A percentile compares a stretch with the other conserved stretches of the same genome.
These are phyloP conservation scores for Asterochloris erici DNA, from an alignment of 139 green algal genomes.

Conservation along the genomic window DNA sequence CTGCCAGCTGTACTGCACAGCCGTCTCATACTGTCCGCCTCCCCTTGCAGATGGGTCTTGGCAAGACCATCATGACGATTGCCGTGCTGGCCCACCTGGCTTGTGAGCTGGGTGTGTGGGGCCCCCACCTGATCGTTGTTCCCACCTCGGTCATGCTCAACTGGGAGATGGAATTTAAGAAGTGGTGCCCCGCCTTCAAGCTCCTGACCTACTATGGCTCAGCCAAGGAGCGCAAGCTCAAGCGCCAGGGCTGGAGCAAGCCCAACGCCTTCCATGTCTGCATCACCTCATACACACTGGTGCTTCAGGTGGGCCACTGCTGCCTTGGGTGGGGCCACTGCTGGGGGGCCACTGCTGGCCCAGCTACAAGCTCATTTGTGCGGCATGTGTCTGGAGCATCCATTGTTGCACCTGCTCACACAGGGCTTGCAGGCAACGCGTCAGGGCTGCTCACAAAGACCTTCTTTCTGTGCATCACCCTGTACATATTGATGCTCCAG, in stretches of 20 bases:
- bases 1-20: background rate
- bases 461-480: no score
- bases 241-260: conserved; percentile 97
- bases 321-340: no score
- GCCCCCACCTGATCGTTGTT: conserved; percentile 97
- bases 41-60: conserved; percentile 61
- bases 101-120: conserved; percentile 88
- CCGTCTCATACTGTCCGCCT: no score
- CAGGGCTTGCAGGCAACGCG: no score
- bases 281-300: conserved; percentile 97
- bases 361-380: no score
- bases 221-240: conserved; percentile 88
- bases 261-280: conserved; percentile 98
- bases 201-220: conserved; percentile 97
- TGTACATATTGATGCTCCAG: no score
- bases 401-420: no score
- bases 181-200: conserved; percentile 98
- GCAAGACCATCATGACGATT: conserved; percentile 98
- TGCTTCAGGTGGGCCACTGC: conserved; percentile 65
- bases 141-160: conserved; percentile 98
- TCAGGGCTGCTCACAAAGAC: no score
- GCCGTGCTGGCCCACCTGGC: conserved; percentile 88
- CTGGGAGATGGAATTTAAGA: conserved; percentile 99
- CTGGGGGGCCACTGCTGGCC: no score
- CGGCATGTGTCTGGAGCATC: no score